Percentiles rank a stretch among this genome's conserved stretches.
Evolutionary conservation across 371 early-diverging fungal species (phyloP).

Genomic region (Nematocida sp.): DNA sequence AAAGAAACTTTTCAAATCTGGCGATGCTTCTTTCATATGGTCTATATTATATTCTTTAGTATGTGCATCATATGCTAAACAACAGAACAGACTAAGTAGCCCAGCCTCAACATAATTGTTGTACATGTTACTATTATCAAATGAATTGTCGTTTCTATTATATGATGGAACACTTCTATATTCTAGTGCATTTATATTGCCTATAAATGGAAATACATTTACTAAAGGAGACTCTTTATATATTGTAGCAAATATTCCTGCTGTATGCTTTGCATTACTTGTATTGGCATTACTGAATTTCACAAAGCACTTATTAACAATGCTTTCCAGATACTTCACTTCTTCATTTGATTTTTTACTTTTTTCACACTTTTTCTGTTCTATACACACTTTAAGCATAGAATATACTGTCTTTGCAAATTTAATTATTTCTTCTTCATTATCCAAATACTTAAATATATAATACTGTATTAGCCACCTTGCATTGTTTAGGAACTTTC

Average conservation of each 20-base stretch:
- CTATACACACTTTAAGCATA: background rate
- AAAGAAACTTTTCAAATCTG: background rate
- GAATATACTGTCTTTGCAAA: background rate
- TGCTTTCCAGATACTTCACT: background rate
- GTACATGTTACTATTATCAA: background rate
- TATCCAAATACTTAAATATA: background rate
- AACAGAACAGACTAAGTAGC: background rate
- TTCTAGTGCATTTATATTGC: background rate
- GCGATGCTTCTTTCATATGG: background rate
- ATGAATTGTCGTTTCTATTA: background rate
- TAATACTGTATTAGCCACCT: background rate
- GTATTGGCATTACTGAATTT: background rate
- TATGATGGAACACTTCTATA: background rate
- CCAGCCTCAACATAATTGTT: background rate
- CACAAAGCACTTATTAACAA: background rate
- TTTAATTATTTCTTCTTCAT: background rate
- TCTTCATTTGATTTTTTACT: background rate
- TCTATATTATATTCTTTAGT: background rate
- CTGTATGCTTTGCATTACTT: background rate
- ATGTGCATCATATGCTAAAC: background rate
- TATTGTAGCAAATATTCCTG: too few relatives aligned
- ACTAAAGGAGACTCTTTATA: too few relatives aligned
- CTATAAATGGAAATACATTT: background rate
- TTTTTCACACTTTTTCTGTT: background rate
- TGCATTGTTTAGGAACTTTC: background rate